These are phyloP conservation scores for Colletotrichum scovillei DNA, from an alignment of 2,329 filamentous ascomycete species.

Conservation along the genomic window DNA sequence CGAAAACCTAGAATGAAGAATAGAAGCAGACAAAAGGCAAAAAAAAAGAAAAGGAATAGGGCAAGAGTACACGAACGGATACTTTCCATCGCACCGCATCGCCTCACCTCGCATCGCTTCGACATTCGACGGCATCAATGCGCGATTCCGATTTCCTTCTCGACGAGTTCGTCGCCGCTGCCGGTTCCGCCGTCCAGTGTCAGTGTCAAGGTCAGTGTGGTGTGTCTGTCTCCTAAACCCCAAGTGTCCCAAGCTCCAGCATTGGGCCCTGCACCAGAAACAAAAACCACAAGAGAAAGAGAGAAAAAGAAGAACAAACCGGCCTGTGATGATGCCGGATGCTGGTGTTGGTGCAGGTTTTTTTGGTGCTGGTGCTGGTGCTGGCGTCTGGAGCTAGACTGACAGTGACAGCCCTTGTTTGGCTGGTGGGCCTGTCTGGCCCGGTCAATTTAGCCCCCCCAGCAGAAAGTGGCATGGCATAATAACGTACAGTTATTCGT, in stretches of 20 bases:
- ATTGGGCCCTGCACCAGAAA: conserved; percentile 5
- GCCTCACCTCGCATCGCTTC: not conserved
- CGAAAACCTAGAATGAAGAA: not conserved
- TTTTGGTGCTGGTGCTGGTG: not conserved
- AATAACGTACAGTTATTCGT: not conserved
- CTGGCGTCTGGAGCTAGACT: not conserved
- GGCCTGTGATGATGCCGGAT: not conserved
- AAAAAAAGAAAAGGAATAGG: not conserved
- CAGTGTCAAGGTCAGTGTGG: not conserved
- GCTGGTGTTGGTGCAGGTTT: not conserved
- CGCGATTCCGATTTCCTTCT: not conserved
- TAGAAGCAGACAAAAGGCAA: not conserved
- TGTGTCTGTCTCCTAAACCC: not conserved
- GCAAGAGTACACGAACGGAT: not conserved
- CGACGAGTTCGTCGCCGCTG: conserved; percentile 1
- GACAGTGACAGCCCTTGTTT: conserved; percentile 8
- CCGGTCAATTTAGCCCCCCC: not conserved
- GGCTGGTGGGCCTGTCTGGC: not conserved
- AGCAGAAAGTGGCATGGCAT: not conserved
- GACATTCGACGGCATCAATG: not conserved
- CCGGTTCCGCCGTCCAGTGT: too few species aligned
- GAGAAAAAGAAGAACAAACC: not conserved
- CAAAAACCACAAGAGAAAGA: not conserved
- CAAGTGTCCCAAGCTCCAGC: conserved; percentile 4
- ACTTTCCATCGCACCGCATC: not conserved